Conservation (phyloP, 2,329 filamentous ascomycete genomes). For the Penicillium freii region DNA sequence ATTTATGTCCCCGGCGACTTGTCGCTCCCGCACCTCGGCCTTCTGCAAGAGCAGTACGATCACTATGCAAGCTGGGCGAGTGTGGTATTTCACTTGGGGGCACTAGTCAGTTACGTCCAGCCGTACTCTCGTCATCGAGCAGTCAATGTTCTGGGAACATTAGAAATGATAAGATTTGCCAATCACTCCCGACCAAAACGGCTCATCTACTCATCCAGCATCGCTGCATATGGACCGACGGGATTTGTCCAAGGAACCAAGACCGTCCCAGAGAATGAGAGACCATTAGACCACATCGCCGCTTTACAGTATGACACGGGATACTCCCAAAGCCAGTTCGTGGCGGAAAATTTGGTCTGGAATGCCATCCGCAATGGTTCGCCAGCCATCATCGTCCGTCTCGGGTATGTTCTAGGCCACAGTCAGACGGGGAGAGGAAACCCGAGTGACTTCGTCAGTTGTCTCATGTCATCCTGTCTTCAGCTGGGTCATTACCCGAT, state of each 20-base stretch:
- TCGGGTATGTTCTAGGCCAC: slow-evolving; percentile 18
- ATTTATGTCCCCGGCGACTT: slow-evolving; percentile 8
- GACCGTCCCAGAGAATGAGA: slow-evolving; percentile 9
- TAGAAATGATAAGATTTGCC: slow-evolving; percentile 3
- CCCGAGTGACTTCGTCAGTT: slow-evolving; percentile 15
- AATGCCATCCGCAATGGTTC: slow-evolving; percentile 18
- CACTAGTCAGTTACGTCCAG: slow-evolving; percentile 6
- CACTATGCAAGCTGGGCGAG: background rate
- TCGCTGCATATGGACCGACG: slow-evolving; percentile 17
- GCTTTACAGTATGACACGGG: slow-evolving; percentile 11
- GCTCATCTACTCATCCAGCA: slow-evolving; percentile 20
- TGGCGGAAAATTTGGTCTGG: slow-evolving; percentile 21
- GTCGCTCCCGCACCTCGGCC: background rate
- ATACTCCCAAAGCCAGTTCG: slow-evolving; percentile 23
- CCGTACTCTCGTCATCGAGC: slow-evolving; percentile 10
- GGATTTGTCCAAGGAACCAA: background rate
- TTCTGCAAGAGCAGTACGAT: background rate
- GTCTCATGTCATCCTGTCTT: slow-evolving; percentile 19
- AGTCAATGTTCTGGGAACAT: slow-evolving; percentile 5
- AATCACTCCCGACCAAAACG: slow-evolving; percentile 13
- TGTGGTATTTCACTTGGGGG: slow-evolving; percentile 17
- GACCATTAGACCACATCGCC: background rate
- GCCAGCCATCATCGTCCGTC: slow-evolving; percentile 21
- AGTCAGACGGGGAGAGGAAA: slow-evolving; percentile 17
- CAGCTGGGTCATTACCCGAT: slow-evolving; percentile 15